phyloP scores from a whole-genome alignment of 2,329 filamentous ascomycete genomes.

The Paraconiothyrium brasiliense region DNA sequence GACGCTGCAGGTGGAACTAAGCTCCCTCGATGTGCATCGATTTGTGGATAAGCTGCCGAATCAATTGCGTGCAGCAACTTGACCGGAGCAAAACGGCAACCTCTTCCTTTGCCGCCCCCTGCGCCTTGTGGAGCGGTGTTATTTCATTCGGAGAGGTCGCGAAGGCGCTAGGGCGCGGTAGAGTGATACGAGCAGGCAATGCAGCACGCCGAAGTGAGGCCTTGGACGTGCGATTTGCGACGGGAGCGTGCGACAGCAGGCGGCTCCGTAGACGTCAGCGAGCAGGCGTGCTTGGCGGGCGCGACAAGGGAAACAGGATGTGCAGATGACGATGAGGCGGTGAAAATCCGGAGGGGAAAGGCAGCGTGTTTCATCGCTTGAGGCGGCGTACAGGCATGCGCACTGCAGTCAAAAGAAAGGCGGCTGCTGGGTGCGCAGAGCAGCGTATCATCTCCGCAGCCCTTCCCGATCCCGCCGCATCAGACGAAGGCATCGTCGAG shows the following conservation, averaged over 20 bases:
- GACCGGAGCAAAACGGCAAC: conserved; percentile 5
- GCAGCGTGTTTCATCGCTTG: conserved; percentile 23
- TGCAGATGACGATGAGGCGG: conserved; percentile 31
- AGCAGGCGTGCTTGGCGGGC: conserved; percentile 20
- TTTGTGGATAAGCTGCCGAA: conserved; percentile 10
- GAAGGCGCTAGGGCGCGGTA: conserved; percentile 1
- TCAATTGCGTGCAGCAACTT: conserved; percentile 7
- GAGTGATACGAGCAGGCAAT: not conserved
- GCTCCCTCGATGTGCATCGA: not conserved
- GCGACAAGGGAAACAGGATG: conserved; percentile 17
- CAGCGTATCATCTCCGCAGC: conserved; percentile 9
- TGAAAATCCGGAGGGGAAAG: conserved; percentile 23
- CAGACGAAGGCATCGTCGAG: not conserved
- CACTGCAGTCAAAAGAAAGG: conserved; percentile 15
- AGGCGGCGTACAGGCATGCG: conserved; percentile 10
- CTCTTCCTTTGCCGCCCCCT: not conserved
- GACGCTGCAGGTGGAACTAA: not conserved
- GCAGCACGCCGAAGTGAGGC: conserved; percentile 6
- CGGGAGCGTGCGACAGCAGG: conserved; percentile 5
- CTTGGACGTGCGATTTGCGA: conserved; percentile 1
- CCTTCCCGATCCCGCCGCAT: conserved; percentile 7
- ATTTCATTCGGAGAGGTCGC: not conserved
- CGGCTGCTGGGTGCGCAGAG: not conserved
- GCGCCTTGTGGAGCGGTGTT: not conserved
- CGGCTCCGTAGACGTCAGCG: conserved; percentile 19